Evolutionary conservation across 2,329 filamentous ascomycete species (phyloP).

Genomic region (Cytospora mali): DNA sequence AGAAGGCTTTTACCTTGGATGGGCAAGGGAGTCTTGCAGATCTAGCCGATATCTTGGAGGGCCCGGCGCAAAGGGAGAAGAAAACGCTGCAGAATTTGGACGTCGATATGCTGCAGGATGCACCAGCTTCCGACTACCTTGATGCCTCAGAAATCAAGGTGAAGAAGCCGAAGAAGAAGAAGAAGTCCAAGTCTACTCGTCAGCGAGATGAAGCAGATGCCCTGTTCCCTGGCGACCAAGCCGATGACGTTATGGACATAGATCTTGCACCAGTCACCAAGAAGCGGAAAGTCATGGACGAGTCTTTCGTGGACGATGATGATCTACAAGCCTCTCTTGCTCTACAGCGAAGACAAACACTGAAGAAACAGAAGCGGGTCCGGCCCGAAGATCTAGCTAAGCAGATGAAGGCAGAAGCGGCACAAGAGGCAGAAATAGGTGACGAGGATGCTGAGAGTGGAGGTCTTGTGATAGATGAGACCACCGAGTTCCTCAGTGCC

Average conservation of each 20-base stretch:
- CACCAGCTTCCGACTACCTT: slow-evolving; percentile 81
- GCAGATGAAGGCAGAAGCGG: slow-evolving; percentile 70
- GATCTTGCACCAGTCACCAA: slow-evolving; percentile 55
- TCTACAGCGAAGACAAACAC: slow-evolving; percentile 75
- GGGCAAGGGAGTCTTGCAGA: slow-evolving; percentile 71
- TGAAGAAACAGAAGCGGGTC: slow-evolving; percentile 90
- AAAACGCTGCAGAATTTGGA: slow-evolving; percentile 73
- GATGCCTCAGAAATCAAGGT: slow-evolving; percentile 86
- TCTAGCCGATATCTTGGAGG: slow-evolving; percentile 56
- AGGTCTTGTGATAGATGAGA: slow-evolving; percentile 92
- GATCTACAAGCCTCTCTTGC: slow-evolving; percentile 86
- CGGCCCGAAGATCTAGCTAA: slow-evolving; percentile 85
- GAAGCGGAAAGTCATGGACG: slow-evolving; percentile 67
- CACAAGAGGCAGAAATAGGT: slow-evolving; percentile 53
- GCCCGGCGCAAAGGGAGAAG: slow-evolving; percentile 52
- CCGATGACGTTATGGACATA: slow-evolving; percentile 71
- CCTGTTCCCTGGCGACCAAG: slow-evolving; percentile 50
- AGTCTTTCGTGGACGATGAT: slow-evolving; percentile 84
- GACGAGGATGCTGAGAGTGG: slow-evolving; percentile 42
- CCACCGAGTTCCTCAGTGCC: slow-evolving; percentile 89
- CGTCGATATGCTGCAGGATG: slow-evolving; percentile 68
- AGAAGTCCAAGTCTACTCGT: slow-evolving; percentile 77
- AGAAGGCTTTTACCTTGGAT: slow-evolving; percentile 84
- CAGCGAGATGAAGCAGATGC: slow-evolving; percentile 68
- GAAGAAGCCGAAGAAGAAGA: slow-evolving; percentile 93